Evolutionary conservation across 306 rosid species (phyloP).

Genomic region (Inga laurina): DNA sequence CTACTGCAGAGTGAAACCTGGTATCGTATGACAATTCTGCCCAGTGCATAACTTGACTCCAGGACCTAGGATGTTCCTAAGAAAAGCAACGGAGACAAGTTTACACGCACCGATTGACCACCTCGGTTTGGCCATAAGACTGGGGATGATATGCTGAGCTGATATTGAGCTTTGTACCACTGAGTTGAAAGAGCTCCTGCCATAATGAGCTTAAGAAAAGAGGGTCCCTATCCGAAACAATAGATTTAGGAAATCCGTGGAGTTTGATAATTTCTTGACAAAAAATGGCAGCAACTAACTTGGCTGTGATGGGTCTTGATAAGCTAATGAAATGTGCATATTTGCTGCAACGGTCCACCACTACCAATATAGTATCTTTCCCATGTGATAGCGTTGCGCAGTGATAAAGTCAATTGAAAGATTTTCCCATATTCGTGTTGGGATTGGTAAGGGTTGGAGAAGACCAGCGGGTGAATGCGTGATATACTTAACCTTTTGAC

Average conservation of each 20-base stretch:
- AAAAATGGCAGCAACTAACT: background rate
- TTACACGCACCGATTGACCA: background rate
- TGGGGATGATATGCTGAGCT: background rate
- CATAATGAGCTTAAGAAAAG: background rate
- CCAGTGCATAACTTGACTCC: background rate
- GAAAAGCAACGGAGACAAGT: background rate
- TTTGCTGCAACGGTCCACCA: background rate
- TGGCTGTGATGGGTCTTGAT: fast-evolving
- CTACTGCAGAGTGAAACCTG: fast-evolving
- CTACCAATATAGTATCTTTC: background rate
- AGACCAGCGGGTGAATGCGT: too few species aligned
- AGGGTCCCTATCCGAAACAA: background rate
- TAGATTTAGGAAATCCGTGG: background rate
- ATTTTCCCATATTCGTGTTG: too few species aligned
- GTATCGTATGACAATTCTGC: background rate
- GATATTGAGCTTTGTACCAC: background rate
- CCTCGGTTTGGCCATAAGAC: background rate
- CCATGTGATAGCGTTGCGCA: too few species aligned
- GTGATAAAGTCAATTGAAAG: too few species aligned
- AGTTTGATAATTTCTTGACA: background rate
- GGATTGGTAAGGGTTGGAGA: too few species aligned
- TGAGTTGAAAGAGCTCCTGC: background rate
- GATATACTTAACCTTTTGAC: too few species aligned
- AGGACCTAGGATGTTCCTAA: background rate
- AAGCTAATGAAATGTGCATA: background rate